A percentile compares a stretch with the other conserved stretches of the same genome.
These are phyloP conservation scores for Obba rivulosa DNA, from an alignment of 768 basidiomycete genomes.

Conservation along the genomic window DNA sequence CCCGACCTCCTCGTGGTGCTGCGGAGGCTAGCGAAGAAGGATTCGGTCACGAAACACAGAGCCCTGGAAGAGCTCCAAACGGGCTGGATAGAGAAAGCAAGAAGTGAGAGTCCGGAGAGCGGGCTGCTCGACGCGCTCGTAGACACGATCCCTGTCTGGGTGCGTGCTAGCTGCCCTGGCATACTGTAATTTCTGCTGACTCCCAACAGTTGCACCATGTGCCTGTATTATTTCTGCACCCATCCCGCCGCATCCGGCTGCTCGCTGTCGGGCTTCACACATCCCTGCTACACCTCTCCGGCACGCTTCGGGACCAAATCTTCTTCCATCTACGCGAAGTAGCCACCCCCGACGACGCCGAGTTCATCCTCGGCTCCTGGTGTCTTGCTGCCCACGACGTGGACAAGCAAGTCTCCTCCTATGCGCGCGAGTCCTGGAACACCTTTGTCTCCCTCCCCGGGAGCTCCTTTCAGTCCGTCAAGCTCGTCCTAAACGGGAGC, in stretches of 20 bases:
- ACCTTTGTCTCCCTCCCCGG: conserved; percentile 22
- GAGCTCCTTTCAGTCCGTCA: neutral
- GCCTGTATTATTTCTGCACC: conserved; percentile 75
- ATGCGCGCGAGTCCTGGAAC: conserved; percentile 53
- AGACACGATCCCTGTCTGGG: conserved; percentile 87
- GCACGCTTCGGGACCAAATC: conserved; percentile 41
- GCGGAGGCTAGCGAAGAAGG: conserved; percentile 83
- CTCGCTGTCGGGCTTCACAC: conserved; percentile 58
- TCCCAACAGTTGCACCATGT: conserved; percentile 71
- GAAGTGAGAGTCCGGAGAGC: conserved; percentile 38
- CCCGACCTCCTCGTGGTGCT: conserved; percentile 82
- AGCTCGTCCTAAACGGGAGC: conserved; percentile 28
- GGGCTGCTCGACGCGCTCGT: conserved; percentile 35
- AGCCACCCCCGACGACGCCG: conserved; percentile 43
- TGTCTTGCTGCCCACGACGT: conserved; percentile 64
- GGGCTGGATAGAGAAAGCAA: conserved; percentile 57
- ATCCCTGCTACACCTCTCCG: conserved; percentile 53
- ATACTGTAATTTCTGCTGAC: neutral
- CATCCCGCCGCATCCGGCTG: conserved; percentile 68
- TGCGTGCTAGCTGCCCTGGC: conserved; percentile 34
- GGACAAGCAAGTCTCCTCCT: conserved; percentile 53
- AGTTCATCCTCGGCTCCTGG: conserved; percentile 69
- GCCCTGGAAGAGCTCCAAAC: conserved; percentile 80
- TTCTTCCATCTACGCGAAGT: conserved; percentile 40
- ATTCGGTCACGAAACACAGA: conserved; percentile 73